These are phyloP conservation scores for Eucalyptus cloeziana DNA, from an alignment of 345 rosid genomes.

Conservation along the genomic window DNA sequence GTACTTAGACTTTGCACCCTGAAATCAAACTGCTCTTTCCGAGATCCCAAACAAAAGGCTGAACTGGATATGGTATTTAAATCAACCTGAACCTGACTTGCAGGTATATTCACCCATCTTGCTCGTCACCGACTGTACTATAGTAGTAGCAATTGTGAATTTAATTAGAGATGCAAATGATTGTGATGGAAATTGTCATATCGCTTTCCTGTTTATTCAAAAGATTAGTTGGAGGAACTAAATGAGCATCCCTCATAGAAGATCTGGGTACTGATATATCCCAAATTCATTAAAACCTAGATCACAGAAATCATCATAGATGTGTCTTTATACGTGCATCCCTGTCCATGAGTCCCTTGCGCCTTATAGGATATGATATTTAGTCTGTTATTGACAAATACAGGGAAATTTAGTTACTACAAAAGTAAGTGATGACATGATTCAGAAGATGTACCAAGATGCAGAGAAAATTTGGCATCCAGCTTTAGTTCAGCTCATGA, in stretches of 20 bases:
- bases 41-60: constrained; percentile 43
- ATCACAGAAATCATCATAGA: background rate
- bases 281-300: background rate
- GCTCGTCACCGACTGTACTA: background rate
- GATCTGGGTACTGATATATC: background rate
- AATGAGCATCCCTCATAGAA: background rate
- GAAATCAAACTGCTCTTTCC: constrained; percentile 38
- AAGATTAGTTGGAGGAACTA: background rate
- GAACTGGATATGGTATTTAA: constrained; percentile 70
- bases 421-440: constrained; percentile 36
- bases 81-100: constrained; percentile 50
- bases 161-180: background rate
- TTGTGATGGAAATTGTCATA: background rate
- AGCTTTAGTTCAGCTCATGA: constrained; percentile 39
- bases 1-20: constrained; percentile 33
- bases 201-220: background rate
- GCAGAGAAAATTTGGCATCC: constrained; percentile 57
- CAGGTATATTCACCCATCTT: constrained; percentile 19
- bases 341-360: too few species aligned
- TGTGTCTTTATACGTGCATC: too few species aligned
- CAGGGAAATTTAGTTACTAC: constrained; percentile 57
- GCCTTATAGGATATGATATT: background rate
- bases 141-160: background rate
- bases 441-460: constrained; percentile 37
- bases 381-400: background rate